These are phyloP conservation scores for Nicotiana obtusifolia DNA, from an alignment of 257 asterid genomes.

Conservation along the genomic window DNA sequence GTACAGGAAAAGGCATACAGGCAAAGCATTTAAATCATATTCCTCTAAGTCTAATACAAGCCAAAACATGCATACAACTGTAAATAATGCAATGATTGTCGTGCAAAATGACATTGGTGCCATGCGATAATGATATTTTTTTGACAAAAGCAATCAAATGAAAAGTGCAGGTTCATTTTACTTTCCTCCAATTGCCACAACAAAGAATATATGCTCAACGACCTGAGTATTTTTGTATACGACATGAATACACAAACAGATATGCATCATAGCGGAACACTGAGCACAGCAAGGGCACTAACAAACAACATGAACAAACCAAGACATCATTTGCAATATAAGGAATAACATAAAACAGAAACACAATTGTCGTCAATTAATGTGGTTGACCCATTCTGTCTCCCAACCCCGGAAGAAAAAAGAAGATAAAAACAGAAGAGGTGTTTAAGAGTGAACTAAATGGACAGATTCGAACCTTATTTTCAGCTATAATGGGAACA, in stretches of 20 bases:
- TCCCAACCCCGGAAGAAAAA: too few species aligned
- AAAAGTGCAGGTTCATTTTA: neutral
- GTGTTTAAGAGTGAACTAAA: neutral
- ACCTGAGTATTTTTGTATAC: neutral
- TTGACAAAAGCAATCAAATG: neutral
- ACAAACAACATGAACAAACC: too few species aligned
- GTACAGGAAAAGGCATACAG: neutral
- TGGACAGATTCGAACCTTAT: conserved; percentile 16
- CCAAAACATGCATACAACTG: too few species aligned
- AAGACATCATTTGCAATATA: too few species aligned
- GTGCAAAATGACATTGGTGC: neutral
- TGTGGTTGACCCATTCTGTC: too few species aligned
- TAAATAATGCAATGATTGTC: neutral
- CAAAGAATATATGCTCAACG: neutral
- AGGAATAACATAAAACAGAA: too few species aligned
- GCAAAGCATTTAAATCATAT: neutral
- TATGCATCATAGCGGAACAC: too few species aligned
- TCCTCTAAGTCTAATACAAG: neutral
- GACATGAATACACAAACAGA: too few species aligned
- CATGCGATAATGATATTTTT: neutral
- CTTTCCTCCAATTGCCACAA: neutral
- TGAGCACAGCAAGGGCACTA: too few species aligned
- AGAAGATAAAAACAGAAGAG: too few species aligned
- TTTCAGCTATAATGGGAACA: conserved; percentile 25
- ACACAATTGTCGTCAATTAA: too few species aligned